Evolutionary conservation across 2,329 filamentous ascomycete genomes (phyloP), one percentile per base, ranked within the genome.

Genomic region (Colletotrichum sidae): DNA sequence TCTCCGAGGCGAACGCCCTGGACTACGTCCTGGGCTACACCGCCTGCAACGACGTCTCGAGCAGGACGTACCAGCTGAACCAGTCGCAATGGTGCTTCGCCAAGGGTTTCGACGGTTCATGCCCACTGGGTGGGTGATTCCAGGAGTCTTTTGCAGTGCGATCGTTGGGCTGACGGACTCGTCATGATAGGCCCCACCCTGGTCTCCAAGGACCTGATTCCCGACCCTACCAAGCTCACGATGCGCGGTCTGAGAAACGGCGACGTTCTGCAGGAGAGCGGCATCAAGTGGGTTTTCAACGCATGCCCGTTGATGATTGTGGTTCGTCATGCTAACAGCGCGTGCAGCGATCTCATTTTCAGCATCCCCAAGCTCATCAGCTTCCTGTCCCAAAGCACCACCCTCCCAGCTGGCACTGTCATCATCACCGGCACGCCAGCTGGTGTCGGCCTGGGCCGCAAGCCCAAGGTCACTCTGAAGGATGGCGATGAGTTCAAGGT

Each of bases 1-100:
- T 88, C 9, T 77, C 80, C 50, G 85, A 88, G 69, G 80, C 78
- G 0, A 81, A 89, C 35, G 86, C 87, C 6, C 72, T 87, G 55
- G 80, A 84, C 68, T 88, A 90, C 70, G 81, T 91, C 5, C 82
- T 90, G 2, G 88, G 88, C 35, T 91, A 91, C 72, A 88, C 86
- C 0, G 82, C 83, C 25, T 82, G 83, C 70, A 91, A 90, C 75
- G 88, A 91, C 71, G 83, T 91, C 7, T 89, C 86, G 2, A 86
- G 84, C 66, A 83, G 87, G 4, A 83, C 84, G 55, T 80, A 79
- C 57, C 87, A 90, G 76, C 80, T 84, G 69, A 78, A 80, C 25
- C 81, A 84, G 72, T 79, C 77, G 54, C 86, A 88, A 72, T 86
- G 84, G 80, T 85, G 81, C 69, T 88, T 83, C 72, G 86, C 83